These are phyloP conservation scores for Excoecaria agallocha DNA, from an alignment of 345 rosid species.

Conservation along the genomic window DNA sequence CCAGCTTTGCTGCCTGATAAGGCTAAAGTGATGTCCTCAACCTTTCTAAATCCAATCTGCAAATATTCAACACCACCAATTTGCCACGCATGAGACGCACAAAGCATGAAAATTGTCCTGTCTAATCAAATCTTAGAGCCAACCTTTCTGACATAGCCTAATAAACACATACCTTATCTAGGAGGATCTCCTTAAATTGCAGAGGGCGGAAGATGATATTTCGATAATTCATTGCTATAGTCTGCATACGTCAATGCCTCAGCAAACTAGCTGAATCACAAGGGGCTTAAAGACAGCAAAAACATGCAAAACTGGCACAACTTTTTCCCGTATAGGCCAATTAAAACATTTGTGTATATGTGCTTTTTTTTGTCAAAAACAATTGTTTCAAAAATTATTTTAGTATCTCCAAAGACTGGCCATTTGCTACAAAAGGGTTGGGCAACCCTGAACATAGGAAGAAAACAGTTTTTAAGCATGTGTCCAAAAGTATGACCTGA, in stretches of 20 bases:
- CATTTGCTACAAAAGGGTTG: too few species aligned
- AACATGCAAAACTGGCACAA: not conserved
- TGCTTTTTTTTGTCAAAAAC: not conserved
- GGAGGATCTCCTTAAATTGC: conserved; percentile 68
- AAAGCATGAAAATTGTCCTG: not conserved
- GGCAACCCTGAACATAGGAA: not conserved
- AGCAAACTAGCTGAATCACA: not conserved
- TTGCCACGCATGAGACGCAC: too few species aligned
- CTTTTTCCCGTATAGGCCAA: not conserved
- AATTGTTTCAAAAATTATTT: not conserved
- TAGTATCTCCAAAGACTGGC: too few species aligned
- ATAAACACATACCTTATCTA: conserved; percentile 65
- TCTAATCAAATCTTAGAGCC: not conserved
- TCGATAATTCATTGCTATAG: conserved; percentile 52
- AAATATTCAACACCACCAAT: conserved; percentile 3
- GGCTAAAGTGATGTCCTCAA: conserved; percentile 65
- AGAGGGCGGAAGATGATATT: conserved; percentile 52
- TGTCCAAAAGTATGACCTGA: not conserved
- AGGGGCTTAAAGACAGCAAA: not conserved
- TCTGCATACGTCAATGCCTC: conserved; percentile 42
- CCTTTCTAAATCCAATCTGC: conserved; percentile 89
- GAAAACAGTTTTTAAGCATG: not conserved
- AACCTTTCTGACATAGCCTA: not conserved
- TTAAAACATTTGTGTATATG: not conserved
- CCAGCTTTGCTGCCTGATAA: conserved; percentile 67